A percentile compares a stretch with the other conserved stretches of the same genome.
Conservation (phyloP, 2,329 filamentous ascomycete genomes). For the Penicillium sp. region DNA sequence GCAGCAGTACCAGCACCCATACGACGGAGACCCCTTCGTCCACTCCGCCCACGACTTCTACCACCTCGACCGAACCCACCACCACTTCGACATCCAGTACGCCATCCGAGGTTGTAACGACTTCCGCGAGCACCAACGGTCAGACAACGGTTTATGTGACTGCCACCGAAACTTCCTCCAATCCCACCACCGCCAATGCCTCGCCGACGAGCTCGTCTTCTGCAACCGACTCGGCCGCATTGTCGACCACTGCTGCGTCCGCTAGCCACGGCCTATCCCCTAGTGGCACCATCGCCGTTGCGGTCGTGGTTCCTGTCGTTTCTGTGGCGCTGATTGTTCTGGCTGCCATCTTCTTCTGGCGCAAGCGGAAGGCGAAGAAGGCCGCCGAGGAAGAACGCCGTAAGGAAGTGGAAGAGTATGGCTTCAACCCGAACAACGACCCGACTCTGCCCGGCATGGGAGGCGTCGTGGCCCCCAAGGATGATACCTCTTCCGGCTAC, state of each 20-base stretch:
- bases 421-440: conserved; percentile 96
- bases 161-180: conserved; percentile 15
- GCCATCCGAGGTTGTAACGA: background rate
- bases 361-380: conserved; percentile 81
- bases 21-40: conserved; percentile 19
- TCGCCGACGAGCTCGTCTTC: conserved; percentile 18
- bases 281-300: conserved; percentile 77
- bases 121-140: conserved; percentile 13
- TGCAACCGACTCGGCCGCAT: conserved; percentile 18
- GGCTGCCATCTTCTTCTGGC: conserved; percentile 78
- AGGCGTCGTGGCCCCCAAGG: conserved; percentile 61
- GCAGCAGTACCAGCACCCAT: conserved; percentile 12
- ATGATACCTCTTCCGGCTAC: conserved; percentile 71
- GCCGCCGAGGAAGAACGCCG: conserved; percentile 81
- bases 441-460: conserved; percentile 67
- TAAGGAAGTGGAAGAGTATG: conserved; percentile 96
- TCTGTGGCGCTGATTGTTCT: conserved; percentile 79
- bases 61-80: conserved; percentile 8
- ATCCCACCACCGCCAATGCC: conserved; percentile 17
- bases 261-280: conserved; percentile 38
- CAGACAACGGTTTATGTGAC: conserved; percentile 13
- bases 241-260: conserved; percentile 26
- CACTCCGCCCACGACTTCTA: conserved; percentile 13
- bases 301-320: conserved; percentile 89
- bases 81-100: conserved; percentile 10